Percentiles rank a stretch among this genome's conserved stretches.
Evolutionary conservation across 2,329 filamentous ascomycete genomes (phyloP).

Genomic region (Microcyclosporella mali): DNA sequence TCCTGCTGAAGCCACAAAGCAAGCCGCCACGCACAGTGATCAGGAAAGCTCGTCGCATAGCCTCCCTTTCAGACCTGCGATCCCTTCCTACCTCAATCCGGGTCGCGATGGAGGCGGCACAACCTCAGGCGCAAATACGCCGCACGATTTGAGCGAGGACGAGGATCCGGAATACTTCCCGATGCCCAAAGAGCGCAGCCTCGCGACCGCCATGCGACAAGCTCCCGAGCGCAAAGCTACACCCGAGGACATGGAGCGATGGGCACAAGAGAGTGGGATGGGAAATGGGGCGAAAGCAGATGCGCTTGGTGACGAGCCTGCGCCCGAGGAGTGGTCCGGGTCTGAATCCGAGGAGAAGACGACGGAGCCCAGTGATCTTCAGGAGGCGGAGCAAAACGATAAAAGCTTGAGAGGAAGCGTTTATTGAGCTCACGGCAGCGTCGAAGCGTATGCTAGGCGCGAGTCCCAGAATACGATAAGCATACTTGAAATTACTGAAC

Average conservation of each 20-base stretch:
- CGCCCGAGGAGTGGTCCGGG: slow-evolving; percentile 13
- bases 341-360: not conserved
- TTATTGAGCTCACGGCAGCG: slow-evolving; percentile 17
- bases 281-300: slow-evolving; percentile 40
- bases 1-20: no score
- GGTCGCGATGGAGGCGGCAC: slow-evolving; percentile 33
- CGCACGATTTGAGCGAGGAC: slow-evolving; percentile 37
- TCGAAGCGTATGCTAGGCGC: no score
- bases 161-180: slow-evolving; percentile 27
- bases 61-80: slow-evolving; percentile 9
- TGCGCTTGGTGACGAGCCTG: slow-evolving; percentile 40
- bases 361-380: not conserved
- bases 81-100: slow-evolving; percentile 17
- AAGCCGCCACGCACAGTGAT: no score
- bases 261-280: slow-evolving; percentile 46
- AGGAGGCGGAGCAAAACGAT: slow-evolving; percentile 25
- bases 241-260: slow-evolving; percentile 33
- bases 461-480: no score
- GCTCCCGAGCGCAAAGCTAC: slow-evolving; percentile 44
- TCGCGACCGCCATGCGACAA: slow-evolving; percentile 29
- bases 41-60: no score
- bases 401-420: slow-evolving; percentile 28
- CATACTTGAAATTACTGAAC: no score
- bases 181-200: slow-evolving; percentile 29
- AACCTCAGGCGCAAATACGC: slow-evolving; percentile 29